Conservation (phyloP, 106 monocot species). For the Posidonia australis region DNA sequence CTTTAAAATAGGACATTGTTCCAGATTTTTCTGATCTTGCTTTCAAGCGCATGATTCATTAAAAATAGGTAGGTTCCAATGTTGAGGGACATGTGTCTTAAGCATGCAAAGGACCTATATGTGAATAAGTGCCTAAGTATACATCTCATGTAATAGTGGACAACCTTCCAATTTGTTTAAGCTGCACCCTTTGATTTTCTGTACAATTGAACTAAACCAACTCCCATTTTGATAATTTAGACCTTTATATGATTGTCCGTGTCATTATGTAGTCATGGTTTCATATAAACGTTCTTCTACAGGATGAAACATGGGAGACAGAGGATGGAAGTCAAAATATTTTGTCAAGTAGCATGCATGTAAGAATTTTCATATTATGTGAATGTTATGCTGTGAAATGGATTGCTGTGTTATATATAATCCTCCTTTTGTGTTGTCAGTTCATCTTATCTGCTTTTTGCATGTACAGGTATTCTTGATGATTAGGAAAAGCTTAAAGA, state of each 20-base stretch:
- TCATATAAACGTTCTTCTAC: slow-evolving; percentile 1
- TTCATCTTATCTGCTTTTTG: neutral
- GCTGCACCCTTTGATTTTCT: too few relatives aligned
- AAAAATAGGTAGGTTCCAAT: too few relatives aligned
- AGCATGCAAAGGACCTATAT: too few relatives aligned
- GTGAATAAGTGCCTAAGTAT: too few relatives aligned
- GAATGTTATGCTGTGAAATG: too few relatives aligned
- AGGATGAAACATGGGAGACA: slow-evolving; percentile 98
- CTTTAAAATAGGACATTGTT: neutral
- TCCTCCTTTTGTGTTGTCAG: neutral
- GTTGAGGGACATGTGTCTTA: too few relatives aligned
- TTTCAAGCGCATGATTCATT: neutral
- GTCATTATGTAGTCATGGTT: neutral
- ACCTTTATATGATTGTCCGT: too few relatives aligned
- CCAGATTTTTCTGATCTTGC: neutral
- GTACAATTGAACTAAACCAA: too few relatives aligned
- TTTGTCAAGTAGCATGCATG: slow-evolving; percentile 97
- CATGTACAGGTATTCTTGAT: slow-evolving; percentile 79
- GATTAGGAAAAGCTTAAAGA: slow-evolving; percentile 97
- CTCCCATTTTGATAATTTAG: too few relatives aligned
- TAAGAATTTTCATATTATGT: slow-evolving; percentile 13
- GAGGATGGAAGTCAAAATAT: slow-evolving; percentile 99
- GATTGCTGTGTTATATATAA: neutral
- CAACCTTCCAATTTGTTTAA: too few relatives aligned
- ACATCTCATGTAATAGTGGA: too few relatives aligned